A percentile compares a stretch with the other conserved stretches of the same genome.
Conservation (phyloP, 805 yeast genomes). For the Maudiozyma serrabonitensis region DNA sequence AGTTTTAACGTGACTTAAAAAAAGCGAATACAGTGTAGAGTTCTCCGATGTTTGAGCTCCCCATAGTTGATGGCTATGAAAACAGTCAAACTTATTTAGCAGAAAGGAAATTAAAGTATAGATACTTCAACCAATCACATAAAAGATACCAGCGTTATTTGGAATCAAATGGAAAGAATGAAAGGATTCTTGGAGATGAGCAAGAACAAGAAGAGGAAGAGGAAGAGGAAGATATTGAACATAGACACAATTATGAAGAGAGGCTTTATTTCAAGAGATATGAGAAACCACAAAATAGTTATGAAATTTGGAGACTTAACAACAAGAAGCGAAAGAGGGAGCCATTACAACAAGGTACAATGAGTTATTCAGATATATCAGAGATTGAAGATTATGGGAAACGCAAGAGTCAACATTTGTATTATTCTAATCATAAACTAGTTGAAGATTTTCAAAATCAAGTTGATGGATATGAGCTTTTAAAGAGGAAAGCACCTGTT, state of each 20-base stretch:
- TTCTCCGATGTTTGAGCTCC: slow-evolving; percentile 22
- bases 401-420: neutral
- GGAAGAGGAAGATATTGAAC: slow-evolving; percentile 3
- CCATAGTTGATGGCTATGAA: slow-evolving; percentile 8
- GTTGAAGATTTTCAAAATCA: slow-evolving; percentile 9
- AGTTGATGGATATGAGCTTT: slow-evolving; percentile 16
- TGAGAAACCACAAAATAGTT: slow-evolving; percentile 25
- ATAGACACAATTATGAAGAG: slow-evolving; percentile 13
- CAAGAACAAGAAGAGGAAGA: slow-evolving; percentile 5
- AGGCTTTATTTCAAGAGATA: slow-evolving; percentile 18
- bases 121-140: slow-evolving; percentile 17
- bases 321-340: slow-evolving; percentile 6
- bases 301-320: slow-evolving; percentile 23
- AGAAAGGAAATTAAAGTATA: slow-evolving; percentile 22
- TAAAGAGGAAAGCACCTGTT: neutral
- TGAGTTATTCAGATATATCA: slow-evolving; percentile 11
- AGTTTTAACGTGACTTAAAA: no score
- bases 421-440: slow-evolving; percentile 1
- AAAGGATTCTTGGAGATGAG: neutral
- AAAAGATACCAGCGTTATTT: slow-evolving; percentile 13
- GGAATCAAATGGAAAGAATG: slow-evolving; percentile 4
- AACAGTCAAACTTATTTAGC: slow-evolving; percentile 10
- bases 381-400: slow-evolving; percentile 5
- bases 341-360: slow-evolving; percentile 13
- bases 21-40: neutral